Conservation (phyloP, 306 rosid genomes). For the Casuarina glauca region DNA sequence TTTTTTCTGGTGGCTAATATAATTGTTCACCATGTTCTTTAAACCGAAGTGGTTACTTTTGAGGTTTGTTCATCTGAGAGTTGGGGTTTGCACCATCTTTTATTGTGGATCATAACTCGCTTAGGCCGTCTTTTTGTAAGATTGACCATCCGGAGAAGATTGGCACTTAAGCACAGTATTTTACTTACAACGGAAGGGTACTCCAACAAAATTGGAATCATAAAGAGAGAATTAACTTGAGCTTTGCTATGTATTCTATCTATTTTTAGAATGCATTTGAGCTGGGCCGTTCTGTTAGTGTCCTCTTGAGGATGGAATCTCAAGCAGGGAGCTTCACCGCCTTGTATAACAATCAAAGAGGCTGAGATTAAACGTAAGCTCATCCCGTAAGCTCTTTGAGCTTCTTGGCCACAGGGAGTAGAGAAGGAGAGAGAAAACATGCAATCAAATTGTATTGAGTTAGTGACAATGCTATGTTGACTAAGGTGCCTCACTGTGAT, state of each 20-base stretch:
- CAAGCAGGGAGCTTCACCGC: background rate
- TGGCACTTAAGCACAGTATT: background rate
- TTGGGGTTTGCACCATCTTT: slow-evolving; percentile 2
- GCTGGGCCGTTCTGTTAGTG: background rate
- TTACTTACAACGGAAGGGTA: background rate
- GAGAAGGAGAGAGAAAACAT: background rate
- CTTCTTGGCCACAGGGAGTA: background rate
- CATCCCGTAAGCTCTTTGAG: background rate
- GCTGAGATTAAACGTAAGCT: background rate
- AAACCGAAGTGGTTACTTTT: background rate
- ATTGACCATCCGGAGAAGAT: background rate
- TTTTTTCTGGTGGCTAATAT: background rate
- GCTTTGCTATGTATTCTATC: background rate
- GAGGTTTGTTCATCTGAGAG: background rate
- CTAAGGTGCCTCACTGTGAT: background rate
- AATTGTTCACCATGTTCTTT: background rate
- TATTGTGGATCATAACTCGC: background rate
- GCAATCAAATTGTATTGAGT: slow-evolving; percentile 9
- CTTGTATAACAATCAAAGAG: background rate
- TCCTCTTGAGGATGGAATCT: background rate
- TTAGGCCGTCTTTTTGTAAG: background rate
- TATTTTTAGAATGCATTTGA: background rate
- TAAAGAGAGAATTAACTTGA: background rate
- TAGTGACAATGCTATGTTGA: slow-evolving; percentile 10
- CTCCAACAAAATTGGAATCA: background rate